Evolutionary conservation across 2,329 filamentous ascomycete genomes (phyloP).

Genomic region (Calonectria pseudoturangicola): DNA sequence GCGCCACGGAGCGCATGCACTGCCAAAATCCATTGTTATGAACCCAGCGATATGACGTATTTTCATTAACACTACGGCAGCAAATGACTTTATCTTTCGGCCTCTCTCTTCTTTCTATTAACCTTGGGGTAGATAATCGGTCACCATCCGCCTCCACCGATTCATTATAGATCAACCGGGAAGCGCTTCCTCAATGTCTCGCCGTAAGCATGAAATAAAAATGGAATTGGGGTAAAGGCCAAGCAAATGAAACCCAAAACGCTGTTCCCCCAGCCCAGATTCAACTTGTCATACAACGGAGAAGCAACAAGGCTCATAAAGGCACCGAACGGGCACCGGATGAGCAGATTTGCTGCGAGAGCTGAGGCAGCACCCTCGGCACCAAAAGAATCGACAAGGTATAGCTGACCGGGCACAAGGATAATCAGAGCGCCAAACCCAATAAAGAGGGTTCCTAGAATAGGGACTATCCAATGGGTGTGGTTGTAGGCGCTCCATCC

Average conservation of each 20-base stretch:
- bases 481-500: not conserved
- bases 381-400: not conserved
- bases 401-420: not conserved
- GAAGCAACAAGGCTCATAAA: not conserved
- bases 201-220: not conserved
- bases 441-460: not conserved
- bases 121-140: too few species aligned
- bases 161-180: not conserved
- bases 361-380: not conserved
- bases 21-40: too few species aligned
- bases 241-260: constrained; percentile 3
- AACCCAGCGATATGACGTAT: too few species aligned
- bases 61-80: too few species aligned
- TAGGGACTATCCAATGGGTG: not conserved
- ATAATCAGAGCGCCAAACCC: not conserved
- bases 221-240: not conserved
- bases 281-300: not conserved
- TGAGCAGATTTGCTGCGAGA: not conserved
- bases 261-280: not conserved
- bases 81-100: too few species aligned
- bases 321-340: not conserved
- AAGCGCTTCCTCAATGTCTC: not conserved
- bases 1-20: too few species aligned
- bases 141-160: too few species aligned
- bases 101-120: too few species aligned